Evolutionary conservation across 208 protist species (phyloP).

Genomic region (Leishmania gerbilli): DNA sequence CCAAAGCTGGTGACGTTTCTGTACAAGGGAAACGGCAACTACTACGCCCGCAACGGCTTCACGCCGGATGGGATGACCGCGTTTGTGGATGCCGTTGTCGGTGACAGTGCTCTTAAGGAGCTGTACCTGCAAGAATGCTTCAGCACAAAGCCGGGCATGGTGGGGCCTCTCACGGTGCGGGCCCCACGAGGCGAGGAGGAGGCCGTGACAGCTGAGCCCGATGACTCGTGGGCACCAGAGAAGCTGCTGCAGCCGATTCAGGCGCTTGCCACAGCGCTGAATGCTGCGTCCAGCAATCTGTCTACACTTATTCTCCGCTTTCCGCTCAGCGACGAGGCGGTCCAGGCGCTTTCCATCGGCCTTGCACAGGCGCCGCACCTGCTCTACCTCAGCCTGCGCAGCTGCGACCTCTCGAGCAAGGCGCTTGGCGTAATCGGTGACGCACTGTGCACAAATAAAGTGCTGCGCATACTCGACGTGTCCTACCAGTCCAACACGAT

Average conservation of each 20-base stretch:
- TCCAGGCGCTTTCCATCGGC: constrained; percentile 34
- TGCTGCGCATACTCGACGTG: constrained; percentile 50
- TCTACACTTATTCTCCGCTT: constrained; percentile 58
- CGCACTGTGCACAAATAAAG: constrained; percentile 38
- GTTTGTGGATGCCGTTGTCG: constrained; percentile 39
- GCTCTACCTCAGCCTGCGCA: constrained; percentile 46
- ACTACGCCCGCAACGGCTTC: constrained; percentile 46
- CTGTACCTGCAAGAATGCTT: constrained; percentile 61
- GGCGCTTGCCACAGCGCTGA: constrained; percentile 35
- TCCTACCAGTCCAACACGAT: constrained; percentile 58
- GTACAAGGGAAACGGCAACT: constrained; percentile 56
- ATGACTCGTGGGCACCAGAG: constrained; percentile 23
- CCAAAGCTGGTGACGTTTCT: constrained; percentile 37
- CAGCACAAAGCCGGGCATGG: constrained; percentile 35
- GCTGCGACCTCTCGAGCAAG: constrained; percentile 49
- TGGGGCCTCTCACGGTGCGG: constrained; percentile 20
- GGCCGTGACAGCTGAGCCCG: not conserved
- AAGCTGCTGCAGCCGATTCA: constrained; percentile 35
- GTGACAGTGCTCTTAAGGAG: constrained; percentile 27
- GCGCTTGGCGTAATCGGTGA: constrained; percentile 39
- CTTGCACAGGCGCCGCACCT: constrained; percentile 45
- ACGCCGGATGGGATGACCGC: constrained; percentile 29
- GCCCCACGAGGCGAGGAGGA: constrained; percentile 13
- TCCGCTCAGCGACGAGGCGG: constrained; percentile 56
- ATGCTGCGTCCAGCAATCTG: constrained; percentile 28